phyloP scores from a whole-genome alignment of 345 rosid species.

The Gossypium anomalum region DNA sequence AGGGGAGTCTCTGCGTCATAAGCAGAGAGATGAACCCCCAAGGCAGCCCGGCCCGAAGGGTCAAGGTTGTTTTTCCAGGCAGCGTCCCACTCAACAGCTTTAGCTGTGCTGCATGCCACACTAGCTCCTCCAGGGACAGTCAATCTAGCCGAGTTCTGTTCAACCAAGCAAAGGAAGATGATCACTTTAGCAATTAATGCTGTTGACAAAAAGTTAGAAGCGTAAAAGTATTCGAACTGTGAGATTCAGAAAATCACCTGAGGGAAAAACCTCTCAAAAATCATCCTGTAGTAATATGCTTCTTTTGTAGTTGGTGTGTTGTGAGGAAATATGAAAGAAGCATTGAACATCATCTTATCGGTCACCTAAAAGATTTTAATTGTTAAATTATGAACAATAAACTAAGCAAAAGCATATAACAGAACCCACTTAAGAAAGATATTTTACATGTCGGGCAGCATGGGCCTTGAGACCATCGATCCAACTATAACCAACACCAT shows the following conservation, averaged over 20 bases:
- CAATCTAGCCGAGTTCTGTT: conserved; percentile 76
- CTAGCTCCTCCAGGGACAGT: conserved; percentile 92
- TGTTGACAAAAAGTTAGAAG: neutral
- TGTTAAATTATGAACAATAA: neutral
- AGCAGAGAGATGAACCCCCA: conserved; percentile 80
- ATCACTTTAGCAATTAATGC: neutral
- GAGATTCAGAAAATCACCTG: conserved; percentile 40
- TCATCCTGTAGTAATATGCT: conserved; percentile 84
- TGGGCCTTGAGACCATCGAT: conserved; percentile 93
- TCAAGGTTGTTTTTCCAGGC: conserved; percentile 83
- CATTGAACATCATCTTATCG: conserved; percentile 77
- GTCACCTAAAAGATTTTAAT: conserved; percentile 46
- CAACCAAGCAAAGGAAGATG: neutral
- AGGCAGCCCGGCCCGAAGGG: conserved; percentile 94
- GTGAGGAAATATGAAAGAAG: conserved; percentile 63
- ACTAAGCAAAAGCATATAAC: neutral
- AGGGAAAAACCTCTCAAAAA: conserved; percentile 88
- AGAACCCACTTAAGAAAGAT: neutral
- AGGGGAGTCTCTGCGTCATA: conserved; percentile 37
- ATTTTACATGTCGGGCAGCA: conserved; percentile 56
- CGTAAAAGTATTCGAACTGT: neutral
- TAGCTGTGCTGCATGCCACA: conserved; percentile 86
- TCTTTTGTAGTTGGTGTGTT: conserved; percentile 85
- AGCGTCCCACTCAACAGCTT: conserved; percentile 86
- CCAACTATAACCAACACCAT: conserved; percentile 97